phyloP scores from a whole-genome alignment of 2,329 filamentous ascomycete species.

The Arthrobotrys musiformis region DNA sequence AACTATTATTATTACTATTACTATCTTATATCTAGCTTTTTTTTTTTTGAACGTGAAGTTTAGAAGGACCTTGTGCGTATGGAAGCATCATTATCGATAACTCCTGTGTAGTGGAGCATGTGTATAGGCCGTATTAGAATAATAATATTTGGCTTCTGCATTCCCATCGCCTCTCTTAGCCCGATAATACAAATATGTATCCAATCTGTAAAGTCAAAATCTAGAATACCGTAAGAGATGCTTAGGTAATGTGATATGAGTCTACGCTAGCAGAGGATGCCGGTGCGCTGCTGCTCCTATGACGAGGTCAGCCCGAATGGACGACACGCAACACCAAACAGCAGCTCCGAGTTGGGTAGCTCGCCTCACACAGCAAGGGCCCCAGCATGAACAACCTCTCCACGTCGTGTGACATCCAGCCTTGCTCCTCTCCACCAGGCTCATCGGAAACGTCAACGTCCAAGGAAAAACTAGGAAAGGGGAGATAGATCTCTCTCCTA shows the following conservation, averaged over 20 bases:
- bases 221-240: not conserved
- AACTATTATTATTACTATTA: not conserved
- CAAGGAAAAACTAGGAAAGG: not conserved
- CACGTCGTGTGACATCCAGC: constrained; percentile 41
- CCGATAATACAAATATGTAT: no score
- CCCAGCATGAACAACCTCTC: constrained; percentile 8
- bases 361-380: not conserved
- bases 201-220: no score
- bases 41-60: not conserved
- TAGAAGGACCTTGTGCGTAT: not conserved
- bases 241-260: not conserved
- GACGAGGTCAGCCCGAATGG: constrained; percentile 27
- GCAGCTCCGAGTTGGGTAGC: not conserved
- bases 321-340: constrained; percentile 1
- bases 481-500: not conserved
- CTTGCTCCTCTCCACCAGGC: not conserved
- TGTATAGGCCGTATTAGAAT: constrained; percentile 49
- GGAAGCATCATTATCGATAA: constrained; percentile 33
- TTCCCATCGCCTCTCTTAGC: not conserved
- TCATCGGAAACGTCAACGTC: not conserved
- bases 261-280: constrained; percentile 17
- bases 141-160: constrained; percentile 20
- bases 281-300: not conserved
- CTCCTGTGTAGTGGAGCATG: constrained; percentile 44
- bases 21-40: not conserved